Evolutionary conservation across 129 eudicot species (phyloP).

Genomic region (Chrysanthemum lavandulifolium): DNA sequence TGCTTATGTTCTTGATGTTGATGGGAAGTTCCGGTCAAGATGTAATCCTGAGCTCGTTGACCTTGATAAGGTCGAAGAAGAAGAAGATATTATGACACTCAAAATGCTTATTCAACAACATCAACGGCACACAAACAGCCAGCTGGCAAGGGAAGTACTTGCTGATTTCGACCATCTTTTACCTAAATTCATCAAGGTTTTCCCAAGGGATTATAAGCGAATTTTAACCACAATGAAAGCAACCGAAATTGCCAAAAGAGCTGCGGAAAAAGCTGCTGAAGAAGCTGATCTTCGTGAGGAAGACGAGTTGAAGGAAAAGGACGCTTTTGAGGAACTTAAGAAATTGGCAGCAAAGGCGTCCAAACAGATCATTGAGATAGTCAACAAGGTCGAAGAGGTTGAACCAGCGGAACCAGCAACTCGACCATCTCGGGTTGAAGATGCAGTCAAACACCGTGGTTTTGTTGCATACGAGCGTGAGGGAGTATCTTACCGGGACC

Average conservation of each 20-base stretch:
- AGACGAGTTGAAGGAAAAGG: conserved; percentile 67
- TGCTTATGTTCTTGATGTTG: conserved; percentile 88
- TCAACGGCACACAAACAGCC: conserved; percentile 86
- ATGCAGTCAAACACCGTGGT: conserved; percentile 84
- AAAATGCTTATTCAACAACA: conserved; percentile 98
- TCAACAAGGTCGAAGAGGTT: conserved; percentile 32
- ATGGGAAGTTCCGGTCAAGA: conserved; percentile 62
- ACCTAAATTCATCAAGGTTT: conserved; percentile 84
- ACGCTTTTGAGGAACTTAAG: conserved; percentile 95
- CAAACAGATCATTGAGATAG: conserved; percentile 39
- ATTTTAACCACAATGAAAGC: conserved; percentile 63
- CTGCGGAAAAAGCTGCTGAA: conserved; percentile 56
- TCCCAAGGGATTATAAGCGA: conserved; percentile 90
- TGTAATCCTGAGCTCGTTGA: conserved; percentile 94
- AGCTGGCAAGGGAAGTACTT: conserved; percentile 83
- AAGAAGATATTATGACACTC: conserved; percentile 78
- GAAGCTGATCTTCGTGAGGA: conserved; percentile 73
- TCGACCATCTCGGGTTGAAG: conserved; percentile 70
- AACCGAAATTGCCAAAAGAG: conserved; percentile 46
- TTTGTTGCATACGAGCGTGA: conserved; percentile 95
- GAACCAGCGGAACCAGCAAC: conserved; percentile 36
- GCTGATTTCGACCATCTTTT: conserved; percentile 67
- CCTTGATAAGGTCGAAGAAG: conserved; percentile 90
- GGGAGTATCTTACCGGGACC: conserved; percentile 83
- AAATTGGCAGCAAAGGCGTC: conserved; percentile 57